Evolutionary conservation across 2,329 filamentous ascomycete species (phyloP), one percentile per base, ranked within the genome.

Genomic region (Cucurbitaria berberidis): DNA sequence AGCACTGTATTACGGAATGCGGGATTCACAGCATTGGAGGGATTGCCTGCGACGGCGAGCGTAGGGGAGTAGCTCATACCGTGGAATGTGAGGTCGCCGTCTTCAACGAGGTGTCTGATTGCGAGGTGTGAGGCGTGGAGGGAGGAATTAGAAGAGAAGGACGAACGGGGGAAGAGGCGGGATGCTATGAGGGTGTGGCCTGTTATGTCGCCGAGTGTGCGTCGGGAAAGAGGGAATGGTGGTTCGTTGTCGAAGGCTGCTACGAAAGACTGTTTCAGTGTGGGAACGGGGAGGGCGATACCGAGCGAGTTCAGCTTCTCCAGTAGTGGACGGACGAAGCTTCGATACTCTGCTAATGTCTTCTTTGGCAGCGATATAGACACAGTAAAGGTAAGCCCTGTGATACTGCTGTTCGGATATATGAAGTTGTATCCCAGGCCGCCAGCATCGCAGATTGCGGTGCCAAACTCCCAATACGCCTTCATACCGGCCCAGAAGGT

Each of bases 381-480:
- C 22, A 62, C 59, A 7, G 59, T 62, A 45, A 68, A 70, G 3
- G 57, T 62, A 6, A 68, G 42, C 15, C 60, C 63, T 5, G 55
- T 54, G 34, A 45, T 50, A 15, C 45, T 55, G 16, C 24, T 53
- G 5, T 38, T 29, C 9, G 51, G 59, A 27, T 55, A 44, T 46
- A 70, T 68, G 56, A 69, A 70, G 49, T 62, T 66, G 46, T 70
- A 70, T 6, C 62, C 66, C 30, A 67, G 39, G 4, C 66, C 67
- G 8, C 62, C 62, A 16, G 59, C 63, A 18, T 68, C 62, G 29
- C 55, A 59, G 18, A 69, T 56, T 4, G 54, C 26, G 26, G 57
- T 35, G 10, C 52, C 53, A 18, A 49, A 62, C 1, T 43, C 54
- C 53, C 59, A 65, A 48, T 70, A 67, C 2, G 51, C 57, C 24